These are phyloP conservation scores for Dentipellis sp. DNA, from an alignment of 768 basidiomycete genomes.

Conservation along the genomic window DNA sequence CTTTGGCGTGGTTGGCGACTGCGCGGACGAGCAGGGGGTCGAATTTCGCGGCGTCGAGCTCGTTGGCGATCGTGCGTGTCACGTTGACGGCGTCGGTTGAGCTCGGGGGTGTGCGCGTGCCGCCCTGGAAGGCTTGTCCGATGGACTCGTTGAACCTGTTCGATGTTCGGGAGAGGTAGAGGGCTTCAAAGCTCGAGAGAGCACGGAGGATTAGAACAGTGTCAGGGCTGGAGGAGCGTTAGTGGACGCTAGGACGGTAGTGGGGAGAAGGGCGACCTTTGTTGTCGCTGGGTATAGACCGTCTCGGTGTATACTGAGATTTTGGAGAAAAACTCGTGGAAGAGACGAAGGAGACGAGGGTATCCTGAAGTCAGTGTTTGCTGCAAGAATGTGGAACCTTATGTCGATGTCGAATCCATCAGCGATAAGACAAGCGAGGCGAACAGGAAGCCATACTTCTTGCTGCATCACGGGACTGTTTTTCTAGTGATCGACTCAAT, in stretches of 20 bases:
- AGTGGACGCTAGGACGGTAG: neutral
- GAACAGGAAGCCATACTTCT: constrained; percentile 42
- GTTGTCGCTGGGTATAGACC: constrained; percentile 70
- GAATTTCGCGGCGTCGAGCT: constrained; percentile 86
- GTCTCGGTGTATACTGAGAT: constrained; percentile 96
- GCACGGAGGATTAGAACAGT: constrained; percentile 83
- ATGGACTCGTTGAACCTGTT: constrained; percentile 80
- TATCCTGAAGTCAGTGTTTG: constrained; percentile 84
- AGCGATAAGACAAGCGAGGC: neutral
- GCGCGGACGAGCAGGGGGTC: constrained; percentile 80
- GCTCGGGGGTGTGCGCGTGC: constrained; percentile 61
- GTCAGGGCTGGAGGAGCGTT: constrained; percentile 58
- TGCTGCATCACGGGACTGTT: constrained; percentile 68
- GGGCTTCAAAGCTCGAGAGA: constrained; percentile 71
- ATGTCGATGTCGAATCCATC: neutral
- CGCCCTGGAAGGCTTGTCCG: constrained; percentile 66
- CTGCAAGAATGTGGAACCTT: constrained; percentile 85
- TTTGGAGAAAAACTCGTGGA: constrained; percentile 96
- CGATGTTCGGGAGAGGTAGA: constrained; percentile 82
- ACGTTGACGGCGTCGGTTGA: constrained; percentile 69
- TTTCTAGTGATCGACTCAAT: constrained; percentile 72
- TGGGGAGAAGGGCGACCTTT: constrained; percentile 48
- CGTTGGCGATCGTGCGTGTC: constrained; percentile 75
- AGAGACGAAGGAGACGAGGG: constrained; percentile 78
- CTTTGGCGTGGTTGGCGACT: constrained; percentile 65